A percentile compares a stretch with the other conserved stretches of the same genome.
Evolutionary conservation across 805 yeast species (phyloP).

Genomic region (Torulaspora microellipsoides): DNA sequence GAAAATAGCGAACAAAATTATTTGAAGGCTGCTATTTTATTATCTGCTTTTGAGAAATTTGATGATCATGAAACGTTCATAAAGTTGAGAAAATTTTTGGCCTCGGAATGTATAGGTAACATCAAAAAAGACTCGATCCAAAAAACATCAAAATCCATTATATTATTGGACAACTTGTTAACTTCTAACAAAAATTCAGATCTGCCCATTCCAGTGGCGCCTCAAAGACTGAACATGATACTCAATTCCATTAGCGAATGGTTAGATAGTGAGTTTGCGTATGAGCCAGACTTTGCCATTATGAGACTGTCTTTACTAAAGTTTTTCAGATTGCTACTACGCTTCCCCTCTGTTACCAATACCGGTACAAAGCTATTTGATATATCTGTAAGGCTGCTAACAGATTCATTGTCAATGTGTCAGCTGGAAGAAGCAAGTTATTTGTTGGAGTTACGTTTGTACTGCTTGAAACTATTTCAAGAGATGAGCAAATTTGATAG

Average conservation of each 20-base stretch:
- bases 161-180: slow-evolving; percentile 45
- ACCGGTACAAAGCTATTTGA: slow-evolving; percentile 38
- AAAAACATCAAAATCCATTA: slow-evolving; percentile 44
- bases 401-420: slow-evolving; percentile 29
- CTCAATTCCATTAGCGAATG: slow-evolving; percentile 49
- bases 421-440: slow-evolving; percentile 35
- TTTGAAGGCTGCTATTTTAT: slow-evolving; percentile 33
- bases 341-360: slow-evolving; percentile 36
- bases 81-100: slow-evolving; percentile 53
- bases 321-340: slow-evolving; percentile 34
- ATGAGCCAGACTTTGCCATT: slow-evolving; percentile 48
- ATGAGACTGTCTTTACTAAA: slow-evolving; percentile 49
- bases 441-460: slow-evolving; percentile 42
- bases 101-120: slow-evolving; percentile 61
- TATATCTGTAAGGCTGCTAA: slow-evolving; percentile 43
- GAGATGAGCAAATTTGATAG: slow-evolving; percentile 29
- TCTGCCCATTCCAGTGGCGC: slow-evolving; percentile 47
- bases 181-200: slow-evolving; percentile 22
- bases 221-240: slow-evolving; percentile 62
- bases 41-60: slow-evolving; percentile 35
- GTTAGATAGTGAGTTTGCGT: slow-evolving; percentile 59
- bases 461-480: slow-evolving; percentile 43
- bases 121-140: slow-evolving; percentile 39
- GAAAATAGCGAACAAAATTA: slow-evolving; percentile 32
- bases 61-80: slow-evolving; percentile 39